These are phyloP conservation scores for Lactarius quietus DNA, from an alignment of 768 basidiomycete genomes.

Conservation along the genomic window DNA sequence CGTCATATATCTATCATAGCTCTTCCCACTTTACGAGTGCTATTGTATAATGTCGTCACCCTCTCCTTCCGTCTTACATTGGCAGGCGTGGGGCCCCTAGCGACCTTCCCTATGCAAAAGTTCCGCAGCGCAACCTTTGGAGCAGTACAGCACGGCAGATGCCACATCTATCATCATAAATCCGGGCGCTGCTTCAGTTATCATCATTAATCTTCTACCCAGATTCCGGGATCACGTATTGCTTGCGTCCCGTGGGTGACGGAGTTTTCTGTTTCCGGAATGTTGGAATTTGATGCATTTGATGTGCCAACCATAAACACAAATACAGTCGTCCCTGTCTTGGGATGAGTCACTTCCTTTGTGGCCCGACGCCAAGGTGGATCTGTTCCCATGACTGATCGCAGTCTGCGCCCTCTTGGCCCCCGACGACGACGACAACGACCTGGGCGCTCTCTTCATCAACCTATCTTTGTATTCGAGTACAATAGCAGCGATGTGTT, in stretches of 20 bases:
- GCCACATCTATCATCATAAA: not conserved
- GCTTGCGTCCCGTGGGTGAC: not conserved
- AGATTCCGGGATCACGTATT: not conserved
- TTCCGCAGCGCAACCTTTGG: not conserved
- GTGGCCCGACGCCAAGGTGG: not conserved
- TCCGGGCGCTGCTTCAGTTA: not conserved
- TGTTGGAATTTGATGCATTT: not conserved
- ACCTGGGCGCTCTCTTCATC: not conserved
- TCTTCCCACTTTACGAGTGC: constrained; percentile 9
- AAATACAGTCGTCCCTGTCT: not conserved
- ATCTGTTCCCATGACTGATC: not conserved
- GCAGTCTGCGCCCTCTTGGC: not conserved
- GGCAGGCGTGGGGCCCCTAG: not conserved
- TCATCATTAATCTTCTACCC: not conserved
- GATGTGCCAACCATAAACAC: not conserved
- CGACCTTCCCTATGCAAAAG: not conserved
- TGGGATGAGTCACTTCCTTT: not conserved
- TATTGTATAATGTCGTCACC: constrained; percentile 14
- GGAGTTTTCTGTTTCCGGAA: not conserved
- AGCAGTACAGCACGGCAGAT: not conserved
- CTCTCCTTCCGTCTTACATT: constrained; percentile 1
- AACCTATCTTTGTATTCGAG: not conserved
- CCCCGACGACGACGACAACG: not conserved
- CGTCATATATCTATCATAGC: constrained; percentile 11
- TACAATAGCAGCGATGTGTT: not conserved